Conservation (phyloP, 2,329 filamentous ascomycete genomes). For the Sarocladiaceae sp. region DNA sequence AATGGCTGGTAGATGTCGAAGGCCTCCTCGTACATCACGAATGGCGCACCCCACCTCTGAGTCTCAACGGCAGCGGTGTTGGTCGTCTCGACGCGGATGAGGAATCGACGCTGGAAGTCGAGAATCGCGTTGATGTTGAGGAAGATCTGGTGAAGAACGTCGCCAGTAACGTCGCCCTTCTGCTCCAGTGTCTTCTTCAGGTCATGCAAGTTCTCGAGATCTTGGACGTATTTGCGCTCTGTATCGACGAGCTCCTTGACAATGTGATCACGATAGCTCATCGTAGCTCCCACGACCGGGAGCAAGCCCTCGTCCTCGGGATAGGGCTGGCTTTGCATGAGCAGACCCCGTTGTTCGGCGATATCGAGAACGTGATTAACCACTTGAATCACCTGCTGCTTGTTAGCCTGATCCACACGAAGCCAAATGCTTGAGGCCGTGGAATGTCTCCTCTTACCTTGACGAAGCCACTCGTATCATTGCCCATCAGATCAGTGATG, state of each 20-base stretch:
- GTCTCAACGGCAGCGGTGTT: conserved; percentile 72
- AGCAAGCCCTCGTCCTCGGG: conserved; percentile 48
- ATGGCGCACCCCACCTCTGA: conserved; percentile 95
- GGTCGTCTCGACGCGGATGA: conserved; percentile 93
- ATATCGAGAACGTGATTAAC: conserved; percentile 90
- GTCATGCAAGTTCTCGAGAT: conserved; percentile 88
- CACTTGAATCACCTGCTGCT: conserved; percentile 69
- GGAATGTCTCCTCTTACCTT: conserved; percentile 56
- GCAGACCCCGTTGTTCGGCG: conserved; percentile 71
- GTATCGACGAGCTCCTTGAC: conserved; percentile 90
- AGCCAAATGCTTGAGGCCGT: no score
- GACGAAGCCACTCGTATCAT: conserved; percentile 95
- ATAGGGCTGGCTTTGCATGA: conserved; percentile 58
- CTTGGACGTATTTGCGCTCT: conserved; percentile 96
- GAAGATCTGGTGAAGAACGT: conserved; percentile 91
- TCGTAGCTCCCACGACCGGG: conserved; percentile 54
- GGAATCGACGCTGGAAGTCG: conserved; percentile 90
- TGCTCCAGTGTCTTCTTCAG: conserved; percentile 88
- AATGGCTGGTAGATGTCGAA: conserved; percentile 96
- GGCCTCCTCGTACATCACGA: conserved; percentile 76
- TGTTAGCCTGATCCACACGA: conserved; percentile 69
- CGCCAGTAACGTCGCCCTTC: conserved; percentile 81
- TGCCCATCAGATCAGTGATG: conserved; percentile 84
- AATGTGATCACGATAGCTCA: conserved; percentile 78
- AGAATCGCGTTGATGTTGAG: conserved; percentile 92